Conservation (phyloP, 2,329 filamentous ascomycete genomes). For the Fusarium sp. region DNA sequence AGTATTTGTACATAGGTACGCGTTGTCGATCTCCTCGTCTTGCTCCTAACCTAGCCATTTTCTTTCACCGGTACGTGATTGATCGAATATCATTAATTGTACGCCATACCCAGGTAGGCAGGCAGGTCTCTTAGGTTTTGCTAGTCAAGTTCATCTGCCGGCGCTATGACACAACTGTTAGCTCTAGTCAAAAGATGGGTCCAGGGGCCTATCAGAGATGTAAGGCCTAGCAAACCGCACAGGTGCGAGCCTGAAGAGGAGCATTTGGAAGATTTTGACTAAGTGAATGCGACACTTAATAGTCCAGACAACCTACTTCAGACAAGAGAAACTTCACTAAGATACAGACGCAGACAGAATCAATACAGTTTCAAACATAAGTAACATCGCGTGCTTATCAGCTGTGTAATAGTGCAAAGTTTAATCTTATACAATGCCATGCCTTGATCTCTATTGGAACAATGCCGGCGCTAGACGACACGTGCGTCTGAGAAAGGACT, state of each 20-base stretch:
- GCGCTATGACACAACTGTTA: not conserved
- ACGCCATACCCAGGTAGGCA: not conserved
- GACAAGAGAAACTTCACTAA: not conserved
- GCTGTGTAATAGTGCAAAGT: not conserved
- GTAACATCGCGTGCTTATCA: too few relatives aligned
- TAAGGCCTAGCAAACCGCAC: too few relatives aligned
- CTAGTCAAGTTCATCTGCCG: not conserved
- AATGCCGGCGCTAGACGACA: not conserved
- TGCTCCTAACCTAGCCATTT: not conserved
- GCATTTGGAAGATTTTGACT: too few relatives aligned
- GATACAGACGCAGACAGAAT: fast-evolving
- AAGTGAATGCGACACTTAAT: too few relatives aligned
- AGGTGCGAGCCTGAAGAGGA: too few relatives aligned
- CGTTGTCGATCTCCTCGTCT: not conserved
- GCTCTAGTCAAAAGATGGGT: not conserved
- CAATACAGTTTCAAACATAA: not conserved
- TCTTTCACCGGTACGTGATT: not conserved
- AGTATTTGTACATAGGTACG: not conserved
- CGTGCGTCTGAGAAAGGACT: not conserved
- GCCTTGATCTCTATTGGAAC: not conserved
- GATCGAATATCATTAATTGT: not conserved
- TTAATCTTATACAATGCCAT: not conserved
- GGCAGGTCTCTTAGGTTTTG: not conserved
- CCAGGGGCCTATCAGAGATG: too few relatives aligned
- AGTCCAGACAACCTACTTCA: too few relatives aligned